Evolutionary conservation across 441 rosid genomes (phyloP).

Genomic region (Pelargonium myrrhifolium): DNA sequence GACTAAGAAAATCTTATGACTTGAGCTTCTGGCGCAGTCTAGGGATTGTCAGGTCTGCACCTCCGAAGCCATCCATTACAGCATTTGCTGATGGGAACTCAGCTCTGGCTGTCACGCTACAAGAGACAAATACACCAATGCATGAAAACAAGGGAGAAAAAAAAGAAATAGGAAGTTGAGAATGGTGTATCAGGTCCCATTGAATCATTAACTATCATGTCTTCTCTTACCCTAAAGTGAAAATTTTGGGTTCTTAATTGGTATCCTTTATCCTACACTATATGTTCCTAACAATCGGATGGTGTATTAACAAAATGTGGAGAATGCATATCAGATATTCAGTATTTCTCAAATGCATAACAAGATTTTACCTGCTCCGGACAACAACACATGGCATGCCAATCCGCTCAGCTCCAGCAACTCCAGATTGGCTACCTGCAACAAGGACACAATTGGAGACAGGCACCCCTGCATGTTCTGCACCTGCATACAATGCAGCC

Average conservation of each 20-base stretch:
- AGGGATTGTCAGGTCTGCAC: slow-evolving; percentile 63
- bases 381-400: slow-evolving; percentile 83
- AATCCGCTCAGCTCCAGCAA: slow-evolving; percentile 60
- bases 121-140: neutral
- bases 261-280: neutral
- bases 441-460: slow-evolving; percentile 59
- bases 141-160: neutral
- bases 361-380: slow-evolving; percentile 61
- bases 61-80: slow-evolving; percentile 82
- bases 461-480: slow-evolving; percentile 53
- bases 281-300: too few relatives aligned
- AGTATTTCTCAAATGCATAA: neutral
- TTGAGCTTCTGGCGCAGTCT: slow-evolving; percentile 38
- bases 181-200: neutral
- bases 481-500: slow-evolving; percentile 76
- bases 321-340: neutral
- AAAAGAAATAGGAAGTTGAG: neutral
- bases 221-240: neutral
- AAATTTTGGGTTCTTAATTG: neutral
- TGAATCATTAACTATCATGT: too few relatives aligned
- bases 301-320: neutral
- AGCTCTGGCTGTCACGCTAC: slow-evolving; percentile 71
- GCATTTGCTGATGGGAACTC: slow-evolving; percentile 80
- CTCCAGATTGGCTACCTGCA: slow-evolving; percentile 80
- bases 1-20: slow-evolving; percentile 23